Evolutionary conservation across 345 rosid genomes (phyloP).

Genomic region (Pugionium dolabratum): DNA sequence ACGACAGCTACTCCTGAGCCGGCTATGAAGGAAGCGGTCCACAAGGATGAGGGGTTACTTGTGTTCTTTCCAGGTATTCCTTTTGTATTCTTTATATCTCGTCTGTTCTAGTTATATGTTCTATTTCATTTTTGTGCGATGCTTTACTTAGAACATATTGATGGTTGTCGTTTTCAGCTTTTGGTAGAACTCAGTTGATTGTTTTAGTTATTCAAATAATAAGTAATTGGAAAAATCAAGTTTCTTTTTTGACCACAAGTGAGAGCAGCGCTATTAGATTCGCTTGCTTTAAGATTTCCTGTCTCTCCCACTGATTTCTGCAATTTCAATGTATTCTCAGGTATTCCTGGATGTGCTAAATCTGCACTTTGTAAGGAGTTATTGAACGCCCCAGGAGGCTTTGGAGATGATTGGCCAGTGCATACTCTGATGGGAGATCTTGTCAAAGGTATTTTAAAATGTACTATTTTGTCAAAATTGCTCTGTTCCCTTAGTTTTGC

Average conservation of each 20-base stretch:
- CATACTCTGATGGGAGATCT: slow-evolving; percentile 97
- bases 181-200: background rate
- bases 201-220: background rate
- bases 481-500: slow-evolving; percentile 15
- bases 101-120: slow-evolving; percentile 2
- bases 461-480: slow-evolving; percentile 15
- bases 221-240: background rate
- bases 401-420: slow-evolving; percentile 83
- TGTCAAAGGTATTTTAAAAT: slow-evolving; percentile 62
- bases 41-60: slow-evolving; percentile 73
- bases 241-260: slow-evolving; percentile 13
- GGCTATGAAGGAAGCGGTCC: slow-evolving; percentile 53
- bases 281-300: slow-evolving; percentile 2
- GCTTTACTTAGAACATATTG: background rate
- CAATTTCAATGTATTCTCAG: slow-evolving; percentile 42
- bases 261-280: slow-evolving; percentile 1
- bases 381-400: slow-evolving; percentile 60
- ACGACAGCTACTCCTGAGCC: slow-evolving; percentile 52
- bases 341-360: slow-evolving; percentile 98
- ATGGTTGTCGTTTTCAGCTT: slow-evolving; percentile 7
- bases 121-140: slow-evolving; percentile 10
- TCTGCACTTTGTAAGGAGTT: slow-evolving; percentile 95
- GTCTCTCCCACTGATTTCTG: slow-evolving; percentile 6
- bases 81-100: background rate
- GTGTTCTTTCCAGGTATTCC: slow-evolving; percentile 90